Conservation (phyloP, 306 rosid genomes). For the Castanea sativa region DNA sequence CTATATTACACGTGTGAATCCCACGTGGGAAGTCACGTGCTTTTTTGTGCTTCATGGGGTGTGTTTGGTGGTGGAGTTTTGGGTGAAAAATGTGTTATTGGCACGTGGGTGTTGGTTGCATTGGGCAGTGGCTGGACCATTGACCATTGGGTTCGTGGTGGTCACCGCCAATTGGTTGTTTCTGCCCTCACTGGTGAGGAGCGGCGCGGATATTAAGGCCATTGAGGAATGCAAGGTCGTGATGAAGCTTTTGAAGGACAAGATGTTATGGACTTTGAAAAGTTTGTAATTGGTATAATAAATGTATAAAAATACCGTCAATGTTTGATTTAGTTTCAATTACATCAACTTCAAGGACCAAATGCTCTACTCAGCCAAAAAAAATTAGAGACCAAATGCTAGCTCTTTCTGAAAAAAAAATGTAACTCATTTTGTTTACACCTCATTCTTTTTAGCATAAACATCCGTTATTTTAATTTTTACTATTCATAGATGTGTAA, state of each 20-base stretch:
- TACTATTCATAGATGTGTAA: too few species aligned
- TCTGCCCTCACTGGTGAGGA: slow-evolving; percentile 29
- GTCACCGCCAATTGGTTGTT: slow-evolving; percentile 33
- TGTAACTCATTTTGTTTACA: too few species aligned
- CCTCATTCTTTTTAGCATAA: too few species aligned
- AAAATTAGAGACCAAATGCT: too few species aligned
- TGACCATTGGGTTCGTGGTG: slow-evolving; percentile 26
- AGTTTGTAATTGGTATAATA: too few species aligned
- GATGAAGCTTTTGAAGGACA: not conserved
- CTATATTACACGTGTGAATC: slow-evolving; percentile 20
- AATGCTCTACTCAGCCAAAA: too few species aligned
- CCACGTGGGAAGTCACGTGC: slow-evolving; percentile 42
- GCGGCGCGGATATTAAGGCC: slow-evolving; percentile 9
- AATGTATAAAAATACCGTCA: too few species aligned
- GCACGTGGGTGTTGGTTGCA: slow-evolving; percentile 3
- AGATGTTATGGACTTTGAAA: not conserved
- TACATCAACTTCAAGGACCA: too few species aligned
- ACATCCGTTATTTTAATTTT: too few species aligned
- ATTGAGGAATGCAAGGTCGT: slow-evolving; percentile 5
- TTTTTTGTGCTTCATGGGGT: slow-evolving; percentile 36
- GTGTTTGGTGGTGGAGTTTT: slow-evolving; percentile 25
- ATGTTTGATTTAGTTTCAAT: too few species aligned
- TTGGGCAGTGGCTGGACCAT: slow-evolving; percentile 5
- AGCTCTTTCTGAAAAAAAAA: too few species aligned
- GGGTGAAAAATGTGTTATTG: not conserved